A percentile compares a stretch with the other conserved stretches of the same genome.
phyloP scores from a whole-genome alignment of 352 stramenopile species.

The Phytophthora tentaculata region DNA sequence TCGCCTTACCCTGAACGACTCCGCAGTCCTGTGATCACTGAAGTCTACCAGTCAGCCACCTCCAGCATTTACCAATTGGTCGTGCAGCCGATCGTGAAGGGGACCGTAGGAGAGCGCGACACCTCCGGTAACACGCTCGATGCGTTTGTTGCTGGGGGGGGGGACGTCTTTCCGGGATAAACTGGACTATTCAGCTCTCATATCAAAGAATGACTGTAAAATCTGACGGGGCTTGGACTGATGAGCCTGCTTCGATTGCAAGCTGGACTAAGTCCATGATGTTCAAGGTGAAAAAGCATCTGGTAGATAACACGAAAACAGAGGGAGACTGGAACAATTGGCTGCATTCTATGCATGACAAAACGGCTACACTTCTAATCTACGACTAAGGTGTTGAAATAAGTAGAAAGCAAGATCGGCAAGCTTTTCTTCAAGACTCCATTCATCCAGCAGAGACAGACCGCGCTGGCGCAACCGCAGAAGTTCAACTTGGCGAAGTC shows the following conservation, averaged over 20 bases:
- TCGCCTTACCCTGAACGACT: background rate
- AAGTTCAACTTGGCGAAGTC: no score
- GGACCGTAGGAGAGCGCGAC: background rate
- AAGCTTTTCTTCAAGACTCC: no score
- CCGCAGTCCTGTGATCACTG: background rate
- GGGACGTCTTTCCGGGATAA: background rate
- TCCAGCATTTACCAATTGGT: background rate
- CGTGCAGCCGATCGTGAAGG: background rate
- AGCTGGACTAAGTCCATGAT: conserved; percentile 11
- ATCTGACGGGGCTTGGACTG: background rate
- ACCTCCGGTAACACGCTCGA: background rate
- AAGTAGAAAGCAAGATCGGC: no score
- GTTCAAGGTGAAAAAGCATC: conserved; percentile 13
- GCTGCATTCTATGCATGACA: conserved; percentile 14
- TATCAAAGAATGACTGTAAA: conserved; percentile 1
- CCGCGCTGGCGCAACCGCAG: no score
- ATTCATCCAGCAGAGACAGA: no score
- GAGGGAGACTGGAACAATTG: conserved; percentile 14
- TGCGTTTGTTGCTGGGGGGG: background rate
- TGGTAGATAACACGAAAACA: conserved; percentile 6
- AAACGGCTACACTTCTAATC: conserved; percentile 4
- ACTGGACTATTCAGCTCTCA: conserved; percentile 5
- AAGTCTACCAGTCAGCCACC: background rate
- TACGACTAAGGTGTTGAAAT: no score
- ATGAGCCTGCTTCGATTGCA: conserved; percentile 4